A percentile compares a stretch with the other conserved stretches of the same genome.
Evolutionary conservation across 2,329 filamentous ascomycete genomes (phyloP).

Genomic region (Aspergillus thermomutatus): DNA sequence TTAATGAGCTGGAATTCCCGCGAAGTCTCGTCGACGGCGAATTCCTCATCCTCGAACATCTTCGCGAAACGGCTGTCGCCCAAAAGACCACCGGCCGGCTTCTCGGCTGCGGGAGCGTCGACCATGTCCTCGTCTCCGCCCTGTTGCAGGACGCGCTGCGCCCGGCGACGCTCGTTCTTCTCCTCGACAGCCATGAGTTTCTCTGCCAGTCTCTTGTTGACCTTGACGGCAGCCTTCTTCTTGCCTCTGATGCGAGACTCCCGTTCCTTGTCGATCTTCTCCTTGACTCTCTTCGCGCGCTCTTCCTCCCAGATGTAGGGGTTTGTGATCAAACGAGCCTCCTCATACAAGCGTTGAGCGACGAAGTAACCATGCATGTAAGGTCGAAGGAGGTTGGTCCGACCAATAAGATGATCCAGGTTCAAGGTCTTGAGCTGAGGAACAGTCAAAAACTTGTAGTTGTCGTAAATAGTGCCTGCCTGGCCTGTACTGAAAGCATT

Average conservation of each 20-base stretch:
- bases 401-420: constrained; percentile 83
- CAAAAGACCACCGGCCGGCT: constrained; percentile 61
- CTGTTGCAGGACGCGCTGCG: constrained; percentile 49
- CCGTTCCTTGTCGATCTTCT: constrained; percentile 96
- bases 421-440: constrained; percentile 82
- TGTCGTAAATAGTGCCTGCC: constrained; percentile 83
- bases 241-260: constrained; percentile 88
- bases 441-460: constrained; percentile 95
- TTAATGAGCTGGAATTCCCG: constrained; percentile 86
- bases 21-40: constrained; percentile 84
- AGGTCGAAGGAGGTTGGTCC: constrained; percentile 81
- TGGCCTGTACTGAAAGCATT: constrained; percentile 46
- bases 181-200: constrained; percentile 59
- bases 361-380: constrained; percentile 99
- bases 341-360: constrained; percentile 89
- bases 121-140: constrained; percentile 52
- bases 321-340: constrained; percentile 87
- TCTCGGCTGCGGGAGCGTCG: constrained; percentile 24
- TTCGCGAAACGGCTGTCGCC: constrained; percentile 81
- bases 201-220: constrained; percentile 71
- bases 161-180: constrained; percentile 47
- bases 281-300: constrained; percentile 82
- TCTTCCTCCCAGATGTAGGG: constrained; percentile 94
- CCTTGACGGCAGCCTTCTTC: constrained; percentile 86
- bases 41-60: constrained; percentile 90